Base-by-base conservation (phyloP, 768 basidiomycete species). In the Tricholoma sp. region DNA sequence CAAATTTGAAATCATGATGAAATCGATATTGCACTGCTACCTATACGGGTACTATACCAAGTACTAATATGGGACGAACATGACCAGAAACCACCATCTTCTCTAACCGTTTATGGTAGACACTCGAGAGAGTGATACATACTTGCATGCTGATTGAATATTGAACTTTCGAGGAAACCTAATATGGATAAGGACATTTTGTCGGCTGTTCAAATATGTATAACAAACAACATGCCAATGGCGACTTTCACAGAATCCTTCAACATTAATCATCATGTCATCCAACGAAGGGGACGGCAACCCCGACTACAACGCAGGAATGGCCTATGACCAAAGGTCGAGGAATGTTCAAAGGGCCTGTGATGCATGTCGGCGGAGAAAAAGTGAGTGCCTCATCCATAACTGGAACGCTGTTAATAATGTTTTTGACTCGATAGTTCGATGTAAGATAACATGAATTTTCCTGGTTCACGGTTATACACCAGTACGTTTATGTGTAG, bases 301-400 rank as follows among this genome's bases (percentile, higher is more conserved):
- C 24, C 27, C 7, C 27, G 27, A 47, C 21, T 22, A 14, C 24
- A 27, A 47, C 24, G 46, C 6, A 4, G 24, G 46, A 47, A 47
- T n/a, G 18, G 16, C 3, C 12, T 7, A 24, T 16, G 52, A 43
- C 21, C 19, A 12, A 27, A 63, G 59, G 77, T 86, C 86, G 64
- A 74, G 89, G 29, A 77, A 83, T 59, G 79, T 90, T 47, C 86
- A 88, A 69, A 72, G 90, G 31, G 90, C 90, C 9, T 94, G 91
- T 67, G 91, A 93, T 67, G 80, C 84, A 0, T 94, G 91, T 69
- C 77, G 91, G 41, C 76, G 88, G 59, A 93, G 92, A 77, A 94
- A 94, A 73, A 83, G 89, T 87, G 53, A 61, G 82, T n/a, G n/a
- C n/a, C n/a, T 71, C 21, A 21, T 4, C 12, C 6, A 11, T 8